These are phyloP conservation scores for Kandelia obovata DNA, from an alignment of 345 rosid species.

Conservation along the genomic window DNA sequence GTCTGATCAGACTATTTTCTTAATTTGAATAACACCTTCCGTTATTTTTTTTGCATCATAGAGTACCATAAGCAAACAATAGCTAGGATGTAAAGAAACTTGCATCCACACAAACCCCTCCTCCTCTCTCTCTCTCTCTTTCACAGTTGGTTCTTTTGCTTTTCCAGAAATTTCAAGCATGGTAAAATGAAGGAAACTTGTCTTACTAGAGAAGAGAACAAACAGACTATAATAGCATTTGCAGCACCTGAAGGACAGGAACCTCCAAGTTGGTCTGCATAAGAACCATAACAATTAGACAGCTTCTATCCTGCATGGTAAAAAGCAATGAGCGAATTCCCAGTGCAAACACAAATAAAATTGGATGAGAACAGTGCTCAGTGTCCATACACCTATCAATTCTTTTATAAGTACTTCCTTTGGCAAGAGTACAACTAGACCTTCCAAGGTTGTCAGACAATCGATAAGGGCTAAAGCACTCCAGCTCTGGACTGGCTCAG, in stretches of 20 bases:
- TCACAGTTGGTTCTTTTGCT: background rate
- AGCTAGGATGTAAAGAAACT: too few species aligned
- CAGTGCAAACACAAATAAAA: constrained; percentile 13
- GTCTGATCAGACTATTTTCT: too few species aligned
- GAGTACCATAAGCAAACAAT: too few species aligned
- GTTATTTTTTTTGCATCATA: background rate
- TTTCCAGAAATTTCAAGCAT: background rate
- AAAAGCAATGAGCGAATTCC: constrained; percentile 21
- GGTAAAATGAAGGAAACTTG: background rate
- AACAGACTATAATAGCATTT: constrained; percentile 6
- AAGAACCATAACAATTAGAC: constrained; percentile 63
- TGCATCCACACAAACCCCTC: too few species aligned
- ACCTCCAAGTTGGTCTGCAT: constrained; percentile 66
- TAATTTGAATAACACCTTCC: background rate
- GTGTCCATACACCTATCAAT: constrained; percentile 62
- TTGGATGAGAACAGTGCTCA: constrained; percentile 11
- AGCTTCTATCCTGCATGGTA: constrained; percentile 55
- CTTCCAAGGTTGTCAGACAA: constrained; percentile 73
- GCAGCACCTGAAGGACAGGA: constrained; percentile 70
- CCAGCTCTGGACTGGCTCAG: constrained; percentile 91
- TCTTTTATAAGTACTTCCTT: constrained; percentile 66
- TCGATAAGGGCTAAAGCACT: constrained; percentile 70
- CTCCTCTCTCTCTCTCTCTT: background rate
- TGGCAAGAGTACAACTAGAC: constrained; percentile 64
- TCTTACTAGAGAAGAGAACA: background rate